Evolutionary conservation across 2,329 filamentous ascomycete genomes (phyloP), one percentile per base, ranked within the genome.

Genomic region (Cercospora sesami): DNA sequence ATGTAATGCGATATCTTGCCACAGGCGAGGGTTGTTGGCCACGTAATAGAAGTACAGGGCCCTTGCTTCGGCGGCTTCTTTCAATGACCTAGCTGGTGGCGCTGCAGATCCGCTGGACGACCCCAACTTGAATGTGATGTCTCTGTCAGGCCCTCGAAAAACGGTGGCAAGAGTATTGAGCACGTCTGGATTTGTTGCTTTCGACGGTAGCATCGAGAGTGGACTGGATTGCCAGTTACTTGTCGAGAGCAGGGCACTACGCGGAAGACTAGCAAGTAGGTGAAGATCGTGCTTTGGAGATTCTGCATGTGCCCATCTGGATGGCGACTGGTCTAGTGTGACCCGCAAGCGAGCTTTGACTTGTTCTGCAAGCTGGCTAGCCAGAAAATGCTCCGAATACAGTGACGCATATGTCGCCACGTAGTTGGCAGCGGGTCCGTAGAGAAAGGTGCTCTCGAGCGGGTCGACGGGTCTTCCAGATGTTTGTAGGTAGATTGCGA

Each of bases 191-290:
- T 84, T 86, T 3, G 86, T 83, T 4, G 83, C 80, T 48, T 81
- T 84, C 2, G 84, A 83, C 14, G 86, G 85, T 45, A 89, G 75
- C 18, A 82, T 77, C 16, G 84, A 78, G 5, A 88, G 72, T 3
- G 86, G 81, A 69, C 79, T 75, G 67, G 78, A 73, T 66, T 80
- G 67, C 73, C 74, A 78, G 9, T 62, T 48, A 18, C 71, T 53
- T 21, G 62, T 55, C 28, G 85, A 82, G 3, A 87, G 73, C 0
- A 89, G 79, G 36, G 84, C 77, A 12, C 83, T 80, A 10, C 86
- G 82, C 23, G 87, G 87, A 45, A 89, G 79, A 10, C 84, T 85
- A 5, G 84, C 81, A n/a, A 89, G 78, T n/a, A 89, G 80, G 69
- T 82, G 83, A 7, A 89, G 80, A 69, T 88, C 85, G 63, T 85